Evolutionary conservation across 176 grass and related monocot genomes (phyloP).

Genomic region (Carex myosuroides): DNA sequence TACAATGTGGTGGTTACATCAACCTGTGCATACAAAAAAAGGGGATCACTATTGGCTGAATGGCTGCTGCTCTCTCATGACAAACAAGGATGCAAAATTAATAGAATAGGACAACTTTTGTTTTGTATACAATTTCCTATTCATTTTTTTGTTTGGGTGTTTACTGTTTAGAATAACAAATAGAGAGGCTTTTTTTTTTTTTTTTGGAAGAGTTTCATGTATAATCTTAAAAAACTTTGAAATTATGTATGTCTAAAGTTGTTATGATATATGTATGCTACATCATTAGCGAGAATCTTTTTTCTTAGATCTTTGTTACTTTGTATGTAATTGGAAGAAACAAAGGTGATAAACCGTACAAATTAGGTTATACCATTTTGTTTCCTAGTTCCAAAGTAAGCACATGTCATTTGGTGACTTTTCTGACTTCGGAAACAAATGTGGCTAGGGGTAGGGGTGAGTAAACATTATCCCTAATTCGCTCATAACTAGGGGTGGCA

Average conservation of each 20-base stretch:
- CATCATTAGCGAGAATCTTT: background rate
- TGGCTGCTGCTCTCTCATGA: background rate
- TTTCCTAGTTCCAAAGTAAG: background rate
- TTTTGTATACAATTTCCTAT: background rate
- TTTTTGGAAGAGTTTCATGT: too few species aligned
- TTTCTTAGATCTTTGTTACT: background rate
- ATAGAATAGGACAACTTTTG: background rate
- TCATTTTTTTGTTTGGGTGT: too few species aligned
- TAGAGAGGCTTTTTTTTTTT: too few species aligned
- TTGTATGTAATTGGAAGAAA: background rate
- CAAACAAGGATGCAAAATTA: background rate
- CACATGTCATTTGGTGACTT: background rate
- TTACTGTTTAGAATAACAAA: background rate
- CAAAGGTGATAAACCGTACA: background rate
- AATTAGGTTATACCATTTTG: background rate
- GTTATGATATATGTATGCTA: background rate
- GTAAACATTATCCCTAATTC: too few species aligned
- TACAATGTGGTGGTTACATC: background rate
- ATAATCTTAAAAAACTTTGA: too few species aligned
- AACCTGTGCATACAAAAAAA: background rate
- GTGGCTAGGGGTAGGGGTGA: background rate
- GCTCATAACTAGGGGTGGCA: too few species aligned
- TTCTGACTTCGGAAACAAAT: background rate
- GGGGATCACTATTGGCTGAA: too few species aligned
- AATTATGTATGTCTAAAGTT: too few species aligned